These are phyloP conservation scores for Phytophthora cryptogea DNA, from an alignment of 352 stramenopile species.

Conservation along the genomic window DNA sequence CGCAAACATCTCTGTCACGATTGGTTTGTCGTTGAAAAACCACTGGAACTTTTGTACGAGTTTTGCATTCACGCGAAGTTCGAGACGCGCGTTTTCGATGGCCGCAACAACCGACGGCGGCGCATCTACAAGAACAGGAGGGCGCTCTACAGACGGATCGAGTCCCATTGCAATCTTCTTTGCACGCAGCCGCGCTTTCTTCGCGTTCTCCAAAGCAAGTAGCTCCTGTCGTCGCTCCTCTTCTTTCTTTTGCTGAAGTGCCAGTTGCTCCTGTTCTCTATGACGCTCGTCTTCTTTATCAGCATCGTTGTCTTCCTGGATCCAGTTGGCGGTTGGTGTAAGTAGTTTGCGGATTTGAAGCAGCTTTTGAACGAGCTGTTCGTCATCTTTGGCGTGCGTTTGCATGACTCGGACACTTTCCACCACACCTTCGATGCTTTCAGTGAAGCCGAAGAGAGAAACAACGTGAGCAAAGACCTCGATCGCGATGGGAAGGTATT, in stretches of 20 bases:
- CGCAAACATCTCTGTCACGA: constrained; percentile 20
- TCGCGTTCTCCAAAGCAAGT: constrained; percentile 41
- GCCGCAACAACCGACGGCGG: constrained; percentile 39
- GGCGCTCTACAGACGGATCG: constrained; percentile 47
- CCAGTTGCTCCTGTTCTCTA: constrained; percentile 34
- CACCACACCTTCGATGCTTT: constrained; percentile 49
- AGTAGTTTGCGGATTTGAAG: constrained; percentile 50
- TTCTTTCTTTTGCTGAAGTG: constrained; percentile 35
- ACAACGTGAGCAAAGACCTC: constrained; percentile 47
- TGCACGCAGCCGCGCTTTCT: constrained; percentile 48
- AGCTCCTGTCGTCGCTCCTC: constrained; percentile 34
- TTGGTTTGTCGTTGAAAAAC: constrained; percentile 47
- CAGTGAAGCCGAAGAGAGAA: constrained; percentile 50
- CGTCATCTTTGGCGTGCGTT: constrained; percentile 46
- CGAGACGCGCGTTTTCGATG: constrained; percentile 28
- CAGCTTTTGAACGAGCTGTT: constrained; percentile 42
- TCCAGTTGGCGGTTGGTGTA: constrained; percentile 59
- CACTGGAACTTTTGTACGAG: constrained; percentile 52
- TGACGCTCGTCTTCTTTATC: constrained; percentile 44
- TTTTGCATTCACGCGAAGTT: constrained; percentile 47
- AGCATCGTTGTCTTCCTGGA: constrained; percentile 51
- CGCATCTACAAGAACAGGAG: constrained; percentile 37
- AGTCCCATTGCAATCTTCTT: constrained; percentile 65
- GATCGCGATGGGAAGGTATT: constrained; percentile 52
- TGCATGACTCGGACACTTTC: constrained; percentile 51